A percentile compares a stretch with the other conserved stretches of the same genome.
These are phyloP conservation scores for Ephemerocybe angulata DNA, from an alignment of 768 basidiomycete genomes.

Conservation along the genomic window DNA sequence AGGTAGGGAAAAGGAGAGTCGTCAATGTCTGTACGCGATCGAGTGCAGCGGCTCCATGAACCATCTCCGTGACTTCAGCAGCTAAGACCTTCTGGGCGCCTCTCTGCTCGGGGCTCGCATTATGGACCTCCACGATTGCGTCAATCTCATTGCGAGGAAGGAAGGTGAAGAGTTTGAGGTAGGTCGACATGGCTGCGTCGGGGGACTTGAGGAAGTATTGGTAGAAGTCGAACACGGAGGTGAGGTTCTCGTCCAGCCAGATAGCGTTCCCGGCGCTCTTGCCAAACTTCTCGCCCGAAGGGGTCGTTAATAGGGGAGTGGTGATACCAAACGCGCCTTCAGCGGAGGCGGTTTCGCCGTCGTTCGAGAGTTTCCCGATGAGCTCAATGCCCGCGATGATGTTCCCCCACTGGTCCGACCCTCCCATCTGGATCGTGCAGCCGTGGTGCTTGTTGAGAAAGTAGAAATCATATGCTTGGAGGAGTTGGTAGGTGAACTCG, in stretches of 20 bases:
- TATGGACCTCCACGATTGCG: conserved; percentile 54
- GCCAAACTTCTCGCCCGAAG: conserved; percentile 91
- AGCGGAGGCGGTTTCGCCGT: conserved; percentile 6
- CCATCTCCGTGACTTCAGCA: conserved; percentile 51
- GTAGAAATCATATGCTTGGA: conserved; percentile 96
- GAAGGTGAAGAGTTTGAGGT: conserved; percentile 82
- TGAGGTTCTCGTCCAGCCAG: conserved; percentile 77
- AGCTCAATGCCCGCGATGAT: conserved; percentile 92
- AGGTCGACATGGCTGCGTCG: conserved; percentile 76
- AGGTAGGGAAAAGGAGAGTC: conserved; percentile 35
- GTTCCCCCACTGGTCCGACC: conserved; percentile 99
- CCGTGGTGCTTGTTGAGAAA: conserved; percentile 58
- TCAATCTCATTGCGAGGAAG: conserved; percentile 57
- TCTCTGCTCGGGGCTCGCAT: conserved; percentile 48
- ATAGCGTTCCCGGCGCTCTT: conserved; percentile 96
- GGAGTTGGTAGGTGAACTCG: conserved; percentile 95
- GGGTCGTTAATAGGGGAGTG: conserved; percentile 89
- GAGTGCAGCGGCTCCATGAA: conserved; percentile 41
- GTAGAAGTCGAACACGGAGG: conserved; percentile 90
- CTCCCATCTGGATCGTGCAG: conserved; percentile 89
- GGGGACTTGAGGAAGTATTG: conserved; percentile 91
- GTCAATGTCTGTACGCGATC: conserved; percentile 40
- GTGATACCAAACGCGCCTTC: conserved; percentile 73
- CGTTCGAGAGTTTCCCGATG: conserved; percentile 54
- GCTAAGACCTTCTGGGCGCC: conserved; percentile 48